A percentile compares a stretch with the other conserved stretches of the same genome.
These are phyloP conservation scores for Talaromyces atroroseus DNA, from an alignment of 2,329 filamentous ascomycete genomes.

Conservation along the genomic window DNA sequence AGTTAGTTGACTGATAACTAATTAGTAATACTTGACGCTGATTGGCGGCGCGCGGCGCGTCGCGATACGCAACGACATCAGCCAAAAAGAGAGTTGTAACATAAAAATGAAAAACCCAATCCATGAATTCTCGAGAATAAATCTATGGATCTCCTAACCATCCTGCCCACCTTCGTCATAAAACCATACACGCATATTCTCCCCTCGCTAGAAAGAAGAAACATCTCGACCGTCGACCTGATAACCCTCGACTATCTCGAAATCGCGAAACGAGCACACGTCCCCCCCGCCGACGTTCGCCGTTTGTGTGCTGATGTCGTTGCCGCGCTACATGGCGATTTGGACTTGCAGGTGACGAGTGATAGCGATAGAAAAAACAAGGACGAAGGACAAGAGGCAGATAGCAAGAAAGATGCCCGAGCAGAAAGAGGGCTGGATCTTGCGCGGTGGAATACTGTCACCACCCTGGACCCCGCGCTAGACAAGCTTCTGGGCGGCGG, in stretches of 20 bases:
- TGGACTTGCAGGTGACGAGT: slow-evolving; percentile 34
- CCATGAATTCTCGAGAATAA: neutral
- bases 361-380: slow-evolving; percentile 10
- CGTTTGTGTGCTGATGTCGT: slow-evolving; percentile 65
- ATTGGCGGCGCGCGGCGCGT: slow-evolving; percentile 1
- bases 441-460: slow-evolving; percentile 57
- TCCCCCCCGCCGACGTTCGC: slow-evolving; percentile 75
- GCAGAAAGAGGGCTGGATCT: slow-evolving; percentile 19
- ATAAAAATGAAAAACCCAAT: too few species aligned
- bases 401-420: slow-evolving; percentile 18
- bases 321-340: slow-evolving; percentile 60
- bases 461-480: slow-evolving; percentile 69
- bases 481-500: slow-evolving; percentile 72
- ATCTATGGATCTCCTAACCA: slow-evolving; percentile 65
- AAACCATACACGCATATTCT: slow-evolving; percentile 68
- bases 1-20: too few species aligned
- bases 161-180: slow-evolving; percentile 74
- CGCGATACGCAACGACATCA: neutral
- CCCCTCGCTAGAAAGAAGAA: slow-evolving; percentile 70
- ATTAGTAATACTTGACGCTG: too few species aligned
- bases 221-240: slow-evolving; percentile 74
- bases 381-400: slow-evolving; percentile 16
- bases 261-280: slow-evolving; percentile 76
- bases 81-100: too few species aligned
- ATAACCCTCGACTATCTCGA: slow-evolving; percentile 76